Evolutionary conservation across 495 filamentous ascomycete genomes (phyloP).

Genomic region (Aspergillus baeticus): DNA sequence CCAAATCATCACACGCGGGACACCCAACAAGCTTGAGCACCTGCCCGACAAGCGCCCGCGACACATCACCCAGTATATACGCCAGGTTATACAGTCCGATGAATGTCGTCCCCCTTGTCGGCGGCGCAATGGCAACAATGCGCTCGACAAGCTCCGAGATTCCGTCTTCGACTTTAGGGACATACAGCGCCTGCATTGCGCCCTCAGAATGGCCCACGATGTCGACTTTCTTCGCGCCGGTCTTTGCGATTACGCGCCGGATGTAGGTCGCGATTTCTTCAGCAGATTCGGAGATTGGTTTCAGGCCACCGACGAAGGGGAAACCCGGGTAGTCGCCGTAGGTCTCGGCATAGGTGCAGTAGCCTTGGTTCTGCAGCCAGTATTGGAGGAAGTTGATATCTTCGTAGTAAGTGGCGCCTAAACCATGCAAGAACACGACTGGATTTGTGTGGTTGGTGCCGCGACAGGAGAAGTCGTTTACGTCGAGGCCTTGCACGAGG

Average conservation of each 20-base stretch:
- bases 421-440: constrained; percentile 51
- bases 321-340: constrained; percentile 51
- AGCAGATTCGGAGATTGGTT: constrained; percentile 44
- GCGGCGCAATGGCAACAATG: constrained; percentile 49
- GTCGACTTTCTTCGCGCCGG: constrained; percentile 45
- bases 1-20: constrained; percentile 46
- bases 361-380: constrained; percentile 49
- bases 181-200: constrained; percentile 51
- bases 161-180: constrained; percentile 48
- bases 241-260: constrained; percentile 36
- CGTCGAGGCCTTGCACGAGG: constrained; percentile 20
- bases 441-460: constrained; percentile 43
- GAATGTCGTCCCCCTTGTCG: constrained; percentile 49
- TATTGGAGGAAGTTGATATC: constrained; percentile 52
- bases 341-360: constrained; percentile 52
- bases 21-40: constrained; percentile 43
- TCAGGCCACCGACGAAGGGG: constrained; percentile 47
- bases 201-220: constrained; percentile 57
- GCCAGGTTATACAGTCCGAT: constrained; percentile 46
- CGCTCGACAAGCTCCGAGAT: constrained; percentile 43
- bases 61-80: constrained; percentile 37
- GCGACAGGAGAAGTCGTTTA: constrained; percentile 43
- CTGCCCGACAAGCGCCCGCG: constrained; percentile 30
- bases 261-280: constrained; percentile 50
- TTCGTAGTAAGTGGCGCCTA: constrained; percentile 50